phyloP scores from a whole-genome alignment of 306 rosid species.

The Trichosanthes truncata region DNA sequence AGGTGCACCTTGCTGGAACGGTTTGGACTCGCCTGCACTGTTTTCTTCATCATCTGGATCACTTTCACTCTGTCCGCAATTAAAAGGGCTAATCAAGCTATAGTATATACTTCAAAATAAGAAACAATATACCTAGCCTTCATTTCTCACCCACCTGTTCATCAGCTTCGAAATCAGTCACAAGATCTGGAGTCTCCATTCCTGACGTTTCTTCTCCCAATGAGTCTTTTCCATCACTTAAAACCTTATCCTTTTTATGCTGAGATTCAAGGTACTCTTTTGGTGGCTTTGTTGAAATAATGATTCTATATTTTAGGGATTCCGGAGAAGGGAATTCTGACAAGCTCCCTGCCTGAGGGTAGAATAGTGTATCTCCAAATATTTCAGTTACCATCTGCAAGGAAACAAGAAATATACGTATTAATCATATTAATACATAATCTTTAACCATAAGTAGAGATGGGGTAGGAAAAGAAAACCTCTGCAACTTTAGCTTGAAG shows the following conservation, averaged over 20 bases:
- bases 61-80: conserved; percentile 35
- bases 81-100: conserved; percentile 2
- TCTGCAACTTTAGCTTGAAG: conserved; percentile 88
- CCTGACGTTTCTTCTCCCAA: conserved; percentile 31
- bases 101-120: not conserved
- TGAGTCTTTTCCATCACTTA: conserved; percentile 31
- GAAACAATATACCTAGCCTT: not conserved
- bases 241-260: conserved; percentile 27
- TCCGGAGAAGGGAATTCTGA: conserved; percentile 83
- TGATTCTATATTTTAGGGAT: conserved; percentile 47
- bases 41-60: conserved; percentile 46
- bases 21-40: conserved; percentile 26
- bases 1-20: conserved; percentile 29
- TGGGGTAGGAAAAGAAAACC: conserved; percentile 21
- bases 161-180: conserved; percentile 24
- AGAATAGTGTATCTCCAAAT: conserved; percentile 67
- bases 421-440: not conserved
- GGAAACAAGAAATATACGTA: conserved; percentile 9
- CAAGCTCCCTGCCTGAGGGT: conserved; percentile 40
- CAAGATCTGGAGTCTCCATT: conserved; percentile 14
- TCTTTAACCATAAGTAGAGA: not conserved
- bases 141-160: conserved; percentile 34
- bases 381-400: conserved; percentile 50
- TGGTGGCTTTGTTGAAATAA: conserved; percentile 87
- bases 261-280: conserved; percentile 41